Evolutionary conservation across 2,329 filamentous ascomycete species (phyloP).

Genomic region (Sclerotinia sclerotiorum): DNA sequence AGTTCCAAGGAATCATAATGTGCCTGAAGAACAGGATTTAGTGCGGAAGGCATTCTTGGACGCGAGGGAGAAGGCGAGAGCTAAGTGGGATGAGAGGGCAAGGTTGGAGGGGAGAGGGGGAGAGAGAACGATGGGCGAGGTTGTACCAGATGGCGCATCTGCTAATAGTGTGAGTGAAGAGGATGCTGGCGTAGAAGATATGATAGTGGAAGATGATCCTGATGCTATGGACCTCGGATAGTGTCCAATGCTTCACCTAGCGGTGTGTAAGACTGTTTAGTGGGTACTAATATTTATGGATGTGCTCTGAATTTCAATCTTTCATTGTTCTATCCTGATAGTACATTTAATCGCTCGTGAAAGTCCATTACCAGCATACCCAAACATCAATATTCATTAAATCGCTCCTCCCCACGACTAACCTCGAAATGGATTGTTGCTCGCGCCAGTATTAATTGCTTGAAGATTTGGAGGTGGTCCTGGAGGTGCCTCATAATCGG

Average conservation of each 20-base stretch:
- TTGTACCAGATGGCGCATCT: slow-evolving; percentile 26
- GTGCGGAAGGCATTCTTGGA: slow-evolving; percentile 84
- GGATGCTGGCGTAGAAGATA: slow-evolving; percentile 16
- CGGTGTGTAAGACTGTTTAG: slow-evolving; percentile 11
- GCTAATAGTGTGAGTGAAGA: slow-evolving; percentile 20
- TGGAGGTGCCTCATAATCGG: slow-evolving; percentile 47
- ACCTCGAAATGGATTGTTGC: slow-evolving; percentile 41
- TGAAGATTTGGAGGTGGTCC: slow-evolving; percentile 50
- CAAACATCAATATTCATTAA: slow-evolving; percentile 29
- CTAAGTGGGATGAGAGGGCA: slow-evolving; percentile 52
- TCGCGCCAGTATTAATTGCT: slow-evolving; percentile 39
- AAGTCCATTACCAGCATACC: background rate
- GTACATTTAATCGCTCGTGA: slow-evolving; percentile 28
- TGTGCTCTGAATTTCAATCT: slow-evolving; percentile 6
- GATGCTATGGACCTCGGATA: slow-evolving; percentile 67
- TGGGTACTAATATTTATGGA: background rate
- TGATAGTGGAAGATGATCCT: slow-evolving; percentile 46
- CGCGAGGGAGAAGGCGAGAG: slow-evolving; percentile 65
- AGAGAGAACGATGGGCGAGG: slow-evolving; percentile 31
- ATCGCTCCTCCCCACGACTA: slow-evolving; percentile 22
- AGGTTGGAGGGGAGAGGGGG: slow-evolving; percentile 39
- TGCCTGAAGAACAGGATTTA: slow-evolving; percentile 72
- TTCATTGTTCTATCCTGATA: slow-evolving; percentile 40
- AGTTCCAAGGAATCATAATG: slow-evolving; percentile 72
- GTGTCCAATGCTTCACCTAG: slow-evolving; percentile 13